phyloP scores from a whole-genome alignment of 768 basidiomycete genomes.

The Macrolepiota dolichaula region DNA sequence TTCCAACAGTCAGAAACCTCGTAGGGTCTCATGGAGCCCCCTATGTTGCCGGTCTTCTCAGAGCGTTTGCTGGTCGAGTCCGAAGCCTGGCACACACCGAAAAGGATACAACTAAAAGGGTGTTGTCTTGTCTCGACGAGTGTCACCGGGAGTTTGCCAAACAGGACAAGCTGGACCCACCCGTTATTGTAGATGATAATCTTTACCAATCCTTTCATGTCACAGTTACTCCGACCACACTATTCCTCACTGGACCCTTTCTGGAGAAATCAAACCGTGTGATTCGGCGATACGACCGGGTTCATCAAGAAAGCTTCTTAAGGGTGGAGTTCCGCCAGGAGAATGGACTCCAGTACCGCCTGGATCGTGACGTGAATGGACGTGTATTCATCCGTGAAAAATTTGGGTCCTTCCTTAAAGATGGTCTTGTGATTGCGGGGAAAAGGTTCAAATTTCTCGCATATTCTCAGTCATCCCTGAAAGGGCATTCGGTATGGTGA shows the following conservation, averaged over 20 bases:
- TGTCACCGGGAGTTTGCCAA: constrained; percentile 22
- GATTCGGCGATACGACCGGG: constrained; percentile 44
- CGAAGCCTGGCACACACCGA: constrained; percentile 20
- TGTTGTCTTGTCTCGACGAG: constrained; percentile 24
- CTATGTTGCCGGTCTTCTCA: constrained; percentile 38
- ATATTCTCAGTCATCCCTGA: constrained; percentile 70
- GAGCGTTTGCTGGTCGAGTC: constrained; percentile 27
- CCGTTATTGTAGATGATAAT: constrained; percentile 24
- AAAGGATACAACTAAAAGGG: constrained; percentile 17
- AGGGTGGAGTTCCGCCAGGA: constrained; percentile 66
- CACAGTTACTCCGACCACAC: constrained; percentile 51
- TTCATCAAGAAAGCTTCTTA: constrained; percentile 51
- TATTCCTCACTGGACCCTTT: constrained; percentile 50
- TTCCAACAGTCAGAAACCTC: constrained; percentile 28
- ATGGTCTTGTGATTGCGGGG: constrained; percentile 49
- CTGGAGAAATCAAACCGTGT: constrained; percentile 61
- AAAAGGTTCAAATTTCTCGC: constrained; percentile 59
- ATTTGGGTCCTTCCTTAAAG: constrained; percentile 38
- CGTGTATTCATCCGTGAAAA: constrained; percentile 42
- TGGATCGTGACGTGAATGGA: constrained; percentile 55
- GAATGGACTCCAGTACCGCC: constrained; percentile 45
- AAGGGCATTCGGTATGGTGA: constrained; percentile 56
- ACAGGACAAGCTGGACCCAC: constrained; percentile 18
- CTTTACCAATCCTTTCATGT: constrained; percentile 24
- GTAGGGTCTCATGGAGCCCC: constrained; percentile 24